A percentile compares a stretch with the other conserved stretches of the same genome.
phyloP scores from a whole-genome alignment of 2,329 filamentous ascomycete species.

The Pestalotiopsis fici region DNA sequence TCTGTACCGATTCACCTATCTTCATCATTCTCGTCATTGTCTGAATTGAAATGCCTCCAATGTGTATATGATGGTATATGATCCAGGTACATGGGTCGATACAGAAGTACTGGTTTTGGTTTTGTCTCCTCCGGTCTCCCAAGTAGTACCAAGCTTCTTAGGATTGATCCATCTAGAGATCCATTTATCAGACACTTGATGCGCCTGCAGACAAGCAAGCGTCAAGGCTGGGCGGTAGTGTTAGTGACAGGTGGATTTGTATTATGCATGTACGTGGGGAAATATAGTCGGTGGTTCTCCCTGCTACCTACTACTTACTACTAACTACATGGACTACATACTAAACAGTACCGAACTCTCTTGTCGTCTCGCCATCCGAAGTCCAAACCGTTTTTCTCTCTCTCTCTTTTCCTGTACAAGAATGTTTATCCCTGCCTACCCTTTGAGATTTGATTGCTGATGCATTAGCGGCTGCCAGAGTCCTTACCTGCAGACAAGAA shows the following conservation, averaged over 20 bases:
- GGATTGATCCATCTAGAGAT: slow-evolving; percentile 8
- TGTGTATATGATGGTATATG: background rate
- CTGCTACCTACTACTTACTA: slow-evolving; percentile 13
- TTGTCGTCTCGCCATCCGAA: slow-evolving; percentile 15
- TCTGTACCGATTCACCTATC: slow-evolving; percentile 4
- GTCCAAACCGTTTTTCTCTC: slow-evolving; percentile 7
- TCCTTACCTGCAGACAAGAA: slow-evolving; percentile 27
- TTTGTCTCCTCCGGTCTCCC: slow-evolving; percentile 1
- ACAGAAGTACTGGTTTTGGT: slow-evolving; percentile 21
- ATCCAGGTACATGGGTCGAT: slow-evolving; percentile 28
- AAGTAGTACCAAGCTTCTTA: background rate
- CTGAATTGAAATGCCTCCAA: background rate
- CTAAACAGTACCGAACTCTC: background rate
- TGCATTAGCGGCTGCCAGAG: slow-evolving; percentile 40
- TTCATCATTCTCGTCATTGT: slow-evolving; percentile 2
- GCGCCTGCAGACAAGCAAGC: slow-evolving; percentile 30
- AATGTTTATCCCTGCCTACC: slow-evolving; percentile 21
- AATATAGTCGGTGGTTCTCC: slow-evolving; percentile 21
- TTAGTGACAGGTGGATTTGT: slow-evolving; percentile 15
- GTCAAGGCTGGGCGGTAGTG: slow-evolving; percentile 32
- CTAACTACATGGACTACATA: slow-evolving; percentile 8
- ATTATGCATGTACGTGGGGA: slow-evolving; percentile 33
- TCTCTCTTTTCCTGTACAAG: slow-evolving; percentile 29
- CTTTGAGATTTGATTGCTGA: slow-evolving; percentile 33
- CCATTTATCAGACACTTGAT: slow-evolving; percentile 17